A percentile compares a stretch with the other conserved stretches of the same genome.
These are phyloP conservation scores for Colletotrichum trifolii DNA, from an alignment of 2,329 filamentous ascomycete species.

Conservation along the genomic window DNA sequence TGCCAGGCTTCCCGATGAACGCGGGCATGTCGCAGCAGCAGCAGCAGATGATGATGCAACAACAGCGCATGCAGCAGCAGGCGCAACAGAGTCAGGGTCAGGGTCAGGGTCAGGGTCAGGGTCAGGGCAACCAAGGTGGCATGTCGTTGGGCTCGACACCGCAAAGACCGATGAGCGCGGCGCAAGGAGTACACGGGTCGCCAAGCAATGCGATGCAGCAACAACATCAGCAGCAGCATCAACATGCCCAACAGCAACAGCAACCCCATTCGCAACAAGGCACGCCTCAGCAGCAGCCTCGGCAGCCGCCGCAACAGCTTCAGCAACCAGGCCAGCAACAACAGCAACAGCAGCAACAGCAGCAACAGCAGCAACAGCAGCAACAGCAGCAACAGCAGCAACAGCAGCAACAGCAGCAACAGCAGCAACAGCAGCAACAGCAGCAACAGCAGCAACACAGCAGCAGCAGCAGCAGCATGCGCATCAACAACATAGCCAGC, in stretches of 20 bases:
- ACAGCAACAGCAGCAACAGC: conserved; percentile 44
- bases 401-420: conserved; percentile 44
- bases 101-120: conserved; percentile 43
- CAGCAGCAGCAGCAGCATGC: conserved; percentile 45
- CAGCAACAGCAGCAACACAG: conserved; percentile 45
- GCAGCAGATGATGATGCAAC: conserved; percentile 45
- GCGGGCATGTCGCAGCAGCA: conserved; percentile 58
- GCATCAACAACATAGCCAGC: conserved; percentile 48
- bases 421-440: conserved; percentile 40
- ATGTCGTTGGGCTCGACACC: conserved; percentile 43
- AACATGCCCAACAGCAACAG: conserved; percentile 40
- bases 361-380: conserved; percentile 42
- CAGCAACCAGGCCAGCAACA: conserved; percentile 46
- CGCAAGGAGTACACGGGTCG: conserved; percentile 44
- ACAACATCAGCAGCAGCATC: conserved; percentile 45
- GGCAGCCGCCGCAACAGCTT: conserved; percentile 51
- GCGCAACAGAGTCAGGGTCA: conserved; percentile 46
- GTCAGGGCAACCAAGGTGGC: conserved; percentile 40
- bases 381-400: conserved; percentile 43
- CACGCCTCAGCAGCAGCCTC: conserved; percentile 41
- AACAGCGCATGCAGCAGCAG: conserved; percentile 49
- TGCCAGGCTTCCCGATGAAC: conserved; percentile 66
- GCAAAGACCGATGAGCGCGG: conserved; percentile 44
- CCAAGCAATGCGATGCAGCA: conserved; percentile 47
- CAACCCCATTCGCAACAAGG: conserved; percentile 39